A percentile compares a stretch with the other conserved stretches of the same genome.
phyloP scores from a whole-genome alignment of 768 basidiomycete genomes.

The Collybiopsis confluens region DNA sequence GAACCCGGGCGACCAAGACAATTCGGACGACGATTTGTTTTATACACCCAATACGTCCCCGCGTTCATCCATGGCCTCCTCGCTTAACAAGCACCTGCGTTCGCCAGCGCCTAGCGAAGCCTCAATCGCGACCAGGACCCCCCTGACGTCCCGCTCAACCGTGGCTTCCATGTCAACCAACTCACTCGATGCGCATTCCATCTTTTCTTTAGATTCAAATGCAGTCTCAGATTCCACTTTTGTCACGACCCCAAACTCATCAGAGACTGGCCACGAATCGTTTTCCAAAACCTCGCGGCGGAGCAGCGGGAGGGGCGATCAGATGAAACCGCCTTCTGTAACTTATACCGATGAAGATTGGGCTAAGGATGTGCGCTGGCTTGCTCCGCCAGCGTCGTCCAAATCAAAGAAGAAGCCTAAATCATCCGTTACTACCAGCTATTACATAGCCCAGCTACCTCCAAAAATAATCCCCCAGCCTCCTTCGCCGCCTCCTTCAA shows the following conservation, averaged over 20 bases:
- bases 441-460: conserved; percentile 4
- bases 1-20: conserved; percentile 17
- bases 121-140: conserved; percentile 17
- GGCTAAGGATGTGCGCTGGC: conserved; percentile 67
- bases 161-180: conserved; percentile 30
- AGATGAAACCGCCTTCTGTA: conserved; percentile 18
- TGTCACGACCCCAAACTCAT: conserved; percentile 28
- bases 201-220: conserved; percentile 29
- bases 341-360: conserved; percentile 56
- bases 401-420: conserved; percentile 3
- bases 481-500: conserved; percentile 9
- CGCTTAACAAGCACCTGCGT: conserved; percentile 21
- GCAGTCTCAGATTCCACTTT: conserved; percentile 32
- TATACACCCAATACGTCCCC: conserved; percentile 62
- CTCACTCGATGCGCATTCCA: conserved; percentile 35
- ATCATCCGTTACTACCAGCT: conserved; percentile 12
- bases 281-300: conserved; percentile 7
- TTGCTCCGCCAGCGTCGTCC: conserved; percentile 27
- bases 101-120: conserved; percentile 18
- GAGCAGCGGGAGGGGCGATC: conserved; percentile 14
- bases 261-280: conserved; percentile 23
- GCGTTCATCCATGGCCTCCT: conserved; percentile 41
- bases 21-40: conserved; percentile 46
- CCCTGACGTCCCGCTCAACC: conserved; percentile 23
- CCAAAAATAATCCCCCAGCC: conserved; percentile 7